phyloP scores from a whole-genome alignment of 345 rosid genomes.

The Acer campestre region DNA sequence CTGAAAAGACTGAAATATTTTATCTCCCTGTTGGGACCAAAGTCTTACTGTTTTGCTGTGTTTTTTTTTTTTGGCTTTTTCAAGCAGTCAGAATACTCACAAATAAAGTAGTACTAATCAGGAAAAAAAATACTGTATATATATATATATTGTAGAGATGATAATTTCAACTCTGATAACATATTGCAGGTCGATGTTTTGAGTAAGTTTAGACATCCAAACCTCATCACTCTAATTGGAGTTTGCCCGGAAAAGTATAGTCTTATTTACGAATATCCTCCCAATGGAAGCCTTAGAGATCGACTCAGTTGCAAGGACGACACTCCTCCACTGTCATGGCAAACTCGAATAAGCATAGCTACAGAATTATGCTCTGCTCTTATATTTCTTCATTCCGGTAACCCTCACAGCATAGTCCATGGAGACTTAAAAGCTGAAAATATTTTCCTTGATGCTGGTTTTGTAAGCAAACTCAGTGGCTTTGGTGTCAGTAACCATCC shows the following conservation, averaged over 20 bases:
- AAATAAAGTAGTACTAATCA: neutral
- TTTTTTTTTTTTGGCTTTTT: neutral
- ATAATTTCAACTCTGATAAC: neutral
- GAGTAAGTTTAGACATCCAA: slow-evolving; percentile 41
- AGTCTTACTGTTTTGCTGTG: neutral
- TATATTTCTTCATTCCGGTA: slow-evolving; percentile 28
- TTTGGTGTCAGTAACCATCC: slow-evolving; percentile 20
- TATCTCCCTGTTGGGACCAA: too few relatives aligned
- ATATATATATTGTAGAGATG: neutral
- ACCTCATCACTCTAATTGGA: slow-evolving; percentile 36
- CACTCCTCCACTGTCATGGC: slow-evolving; percentile 35
- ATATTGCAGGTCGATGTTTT: slow-evolving; percentile 31
- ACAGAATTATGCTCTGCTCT: slow-evolving; percentile 33
- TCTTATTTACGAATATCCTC: slow-evolving; percentile 34
- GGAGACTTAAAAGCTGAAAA: slow-evolving; percentile 30
- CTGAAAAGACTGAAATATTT: too few relatives aligned
- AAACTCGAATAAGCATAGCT: slow-evolving; percentile 35
- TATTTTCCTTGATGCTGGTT: slow-evolving; percentile 35
- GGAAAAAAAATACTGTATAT: neutral
- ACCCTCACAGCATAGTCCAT: slow-evolving; percentile 24
- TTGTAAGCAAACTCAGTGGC: slow-evolving; percentile 29
- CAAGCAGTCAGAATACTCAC: neutral
- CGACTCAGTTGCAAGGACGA: slow-evolving; percentile 27
- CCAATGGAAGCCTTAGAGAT: slow-evolving; percentile 40
- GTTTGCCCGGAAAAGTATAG: slow-evolving; percentile 31